Evolutionary conservation across 1,139 yeast species (phyloP).

Genomic region (Magnusiomyces magnusii): DNA sequence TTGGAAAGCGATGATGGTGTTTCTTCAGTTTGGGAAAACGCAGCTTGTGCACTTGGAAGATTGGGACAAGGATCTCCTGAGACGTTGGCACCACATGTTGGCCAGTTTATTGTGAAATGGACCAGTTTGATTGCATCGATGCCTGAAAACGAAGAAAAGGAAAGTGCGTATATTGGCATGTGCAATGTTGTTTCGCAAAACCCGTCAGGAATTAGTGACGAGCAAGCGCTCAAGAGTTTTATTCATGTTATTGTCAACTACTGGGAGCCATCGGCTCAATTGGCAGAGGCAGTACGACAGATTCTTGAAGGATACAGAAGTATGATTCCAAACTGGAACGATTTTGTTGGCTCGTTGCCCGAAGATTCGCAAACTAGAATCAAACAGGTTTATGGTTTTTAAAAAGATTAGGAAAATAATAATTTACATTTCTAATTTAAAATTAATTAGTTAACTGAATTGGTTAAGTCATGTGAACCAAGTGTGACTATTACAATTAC

Average conservation of each 20-base stretch:
- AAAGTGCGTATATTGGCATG: slow-evolving; percentile 71
- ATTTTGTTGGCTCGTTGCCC: slow-evolving; percentile 10
- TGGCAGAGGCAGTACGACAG: slow-evolving; percentile 29
- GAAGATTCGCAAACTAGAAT: slow-evolving; percentile 9
- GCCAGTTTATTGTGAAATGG: slow-evolving; percentile 58
- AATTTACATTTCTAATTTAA: no score
- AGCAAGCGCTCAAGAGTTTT: slow-evolving; percentile 46
- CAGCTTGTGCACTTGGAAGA: slow-evolving; percentile 92
- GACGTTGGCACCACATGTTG: slow-evolving; percentile 48
- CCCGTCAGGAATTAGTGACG: slow-evolving; percentile 57
- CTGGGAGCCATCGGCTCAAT: slow-evolving; percentile 34
- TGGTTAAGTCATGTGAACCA: no score
- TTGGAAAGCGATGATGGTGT: slow-evolving; percentile 44
- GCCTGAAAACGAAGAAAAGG: slow-evolving; percentile 75
- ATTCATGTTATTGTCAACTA: slow-evolving; percentile 61
- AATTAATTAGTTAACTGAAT: no score
- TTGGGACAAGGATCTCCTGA: slow-evolving; percentile 63
- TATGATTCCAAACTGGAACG: slow-evolving; percentile 29
- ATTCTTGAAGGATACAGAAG: slow-evolving; percentile 35
- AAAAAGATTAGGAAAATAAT: neutral
- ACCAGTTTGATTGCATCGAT: slow-evolving; percentile 54
- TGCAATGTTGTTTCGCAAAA: slow-evolving; percentile 54
- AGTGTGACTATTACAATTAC: no score
- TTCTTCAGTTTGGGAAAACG: slow-evolving; percentile 69
- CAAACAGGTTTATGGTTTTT: slow-evolving; percentile 4